phyloP scores from a whole-genome alignment of 805 yeast genomes.

The Yarrowia hollandica region DNA sequence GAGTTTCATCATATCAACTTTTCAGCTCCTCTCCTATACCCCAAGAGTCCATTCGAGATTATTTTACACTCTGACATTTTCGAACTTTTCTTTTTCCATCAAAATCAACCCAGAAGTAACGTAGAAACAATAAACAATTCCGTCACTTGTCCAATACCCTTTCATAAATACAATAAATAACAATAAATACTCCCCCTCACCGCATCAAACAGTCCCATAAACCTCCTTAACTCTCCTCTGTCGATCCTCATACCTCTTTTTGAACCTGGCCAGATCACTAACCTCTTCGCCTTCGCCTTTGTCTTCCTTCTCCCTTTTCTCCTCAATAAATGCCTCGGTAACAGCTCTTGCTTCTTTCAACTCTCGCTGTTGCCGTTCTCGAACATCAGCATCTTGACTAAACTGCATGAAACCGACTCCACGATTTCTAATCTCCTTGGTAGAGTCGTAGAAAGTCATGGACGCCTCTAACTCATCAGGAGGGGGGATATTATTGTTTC shows the following conservation, averaged over 20 bases:
- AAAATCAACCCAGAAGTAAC: too few species aligned
- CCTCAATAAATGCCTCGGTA: conserved; percentile 1
- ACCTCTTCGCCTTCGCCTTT: not conserved
- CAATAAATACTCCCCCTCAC: not conserved
- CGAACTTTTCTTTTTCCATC: too few species aligned
- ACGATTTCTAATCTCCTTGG: not conserved
- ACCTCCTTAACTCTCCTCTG: not conserved
- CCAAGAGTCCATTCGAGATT: too few species aligned
- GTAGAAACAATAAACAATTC: too few species aligned
- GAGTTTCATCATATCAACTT: too few species aligned
- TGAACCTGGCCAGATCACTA: not conserved
- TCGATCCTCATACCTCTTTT: not conserved
- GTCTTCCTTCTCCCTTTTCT: not conserved
- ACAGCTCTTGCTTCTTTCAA: conserved; percentile 15
- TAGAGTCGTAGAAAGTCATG: not conserved
- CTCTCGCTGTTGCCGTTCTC: conserved; percentile 3
- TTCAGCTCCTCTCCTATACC: too few species aligned
- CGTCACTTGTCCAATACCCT: too few species aligned
- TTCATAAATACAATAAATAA: too few species aligned
- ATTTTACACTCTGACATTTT: too few species aligned
- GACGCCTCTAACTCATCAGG: not conserved
- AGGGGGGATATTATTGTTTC: not conserved
- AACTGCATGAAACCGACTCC: conserved; percentile 23
- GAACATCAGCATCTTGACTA: conserved; percentile 2
- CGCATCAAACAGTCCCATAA: not conserved